A percentile compares a stretch with the other conserved stretches of the same genome.
phyloP scores from a whole-genome alignment of 257 asterid genomes.

The Verbascum thapsus region DNA sequence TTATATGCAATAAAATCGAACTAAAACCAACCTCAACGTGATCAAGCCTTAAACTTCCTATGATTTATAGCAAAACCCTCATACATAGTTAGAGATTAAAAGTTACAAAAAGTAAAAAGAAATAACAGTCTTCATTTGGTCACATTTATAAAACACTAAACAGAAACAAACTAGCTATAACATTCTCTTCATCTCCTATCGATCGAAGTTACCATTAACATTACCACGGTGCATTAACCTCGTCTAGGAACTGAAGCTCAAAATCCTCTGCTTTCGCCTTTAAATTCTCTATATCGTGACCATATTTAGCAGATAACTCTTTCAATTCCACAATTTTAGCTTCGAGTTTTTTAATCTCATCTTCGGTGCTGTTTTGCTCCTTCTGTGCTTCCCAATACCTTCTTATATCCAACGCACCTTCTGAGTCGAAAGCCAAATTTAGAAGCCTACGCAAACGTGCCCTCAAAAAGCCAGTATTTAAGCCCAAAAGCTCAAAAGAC shows the following conservation, averaged over 20 bases:
- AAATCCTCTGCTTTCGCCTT: slow-evolving; percentile 54
- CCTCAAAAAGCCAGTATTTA: slow-evolving; percentile 61
- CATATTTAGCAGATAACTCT: slow-evolving; percentile 40
- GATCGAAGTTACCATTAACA: no score
- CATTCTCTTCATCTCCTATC: not conserved
- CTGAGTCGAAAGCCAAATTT: slow-evolving; percentile 53
- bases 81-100: slow-evolving; percentile 10
- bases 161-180: slow-evolving; percentile 3
- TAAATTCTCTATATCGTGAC: slow-evolving; percentile 40
- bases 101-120: not conserved
- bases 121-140: not conserved
- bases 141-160: slow-evolving; percentile 8
- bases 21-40: no score
- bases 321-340: slow-evolving; percentile 52
- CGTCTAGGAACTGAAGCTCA: slow-evolving; percentile 53
- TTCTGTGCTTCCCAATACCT: slow-evolving; percentile 48
- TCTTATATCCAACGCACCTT: slow-evolving; percentile 46
- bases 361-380: slow-evolving; percentile 37
- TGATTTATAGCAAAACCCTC: no score
- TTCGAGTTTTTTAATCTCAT: slow-evolving; percentile 51
- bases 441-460: slow-evolving; percentile 46
- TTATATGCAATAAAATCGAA: no score
- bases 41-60: no score
- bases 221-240: slow-evolving; percentile 65
- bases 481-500: slow-evolving; percentile 72